Base-by-base conservation (phyloP, 306 rosid species). In the Cucumis cinereus region DNA sequence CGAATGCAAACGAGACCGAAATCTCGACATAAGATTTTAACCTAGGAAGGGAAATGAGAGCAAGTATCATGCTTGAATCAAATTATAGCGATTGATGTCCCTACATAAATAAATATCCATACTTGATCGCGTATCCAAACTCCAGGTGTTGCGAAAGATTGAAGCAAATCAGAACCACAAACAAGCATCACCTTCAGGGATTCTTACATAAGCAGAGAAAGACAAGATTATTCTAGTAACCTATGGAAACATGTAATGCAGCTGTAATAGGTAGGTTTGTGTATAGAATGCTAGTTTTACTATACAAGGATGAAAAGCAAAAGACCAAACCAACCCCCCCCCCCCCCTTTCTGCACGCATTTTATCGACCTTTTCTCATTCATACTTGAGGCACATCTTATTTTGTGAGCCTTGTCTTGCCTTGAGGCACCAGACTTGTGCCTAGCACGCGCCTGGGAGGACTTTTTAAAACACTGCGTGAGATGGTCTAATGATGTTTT, bases 131-230 rank as follows among this genome's bases (percentile, higher is more conserved):
- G 84, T 62, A 87, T 82, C 99, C 97, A 94, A 22, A 77, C 14
- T 83, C 93, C 95, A 78, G 97, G 96, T 82, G 82, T 81, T 64
- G 84, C 74, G 77, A 92, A 94, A 75, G 96, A 92, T 33, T 86
- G 90, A 47, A 94, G 86, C 55, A 94, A 91, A 88, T 94, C 99
- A 50, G 99, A 92, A 82, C 97, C 99, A 54, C 99, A 94, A 33
- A 90, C 87, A 58, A 92, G 89, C 95, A 92, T 86, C 85, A 91
- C 90, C 86, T 85, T 89, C 35, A 94, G 86, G 66, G 89, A 84
- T 87, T 89, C 99, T 92, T 80, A 54, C 80, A 82, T 63, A 82
- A 77, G 77, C 47, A 77, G 71, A 72, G 82, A 30, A 76, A 74
- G 58, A 77, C 30, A 80, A 77, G 19, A 75, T 79, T 81, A 79